Base-by-base conservation (phyloP, 2,329 filamentous ascomycete genomes). In the Aspergillus sp. region DNA sequence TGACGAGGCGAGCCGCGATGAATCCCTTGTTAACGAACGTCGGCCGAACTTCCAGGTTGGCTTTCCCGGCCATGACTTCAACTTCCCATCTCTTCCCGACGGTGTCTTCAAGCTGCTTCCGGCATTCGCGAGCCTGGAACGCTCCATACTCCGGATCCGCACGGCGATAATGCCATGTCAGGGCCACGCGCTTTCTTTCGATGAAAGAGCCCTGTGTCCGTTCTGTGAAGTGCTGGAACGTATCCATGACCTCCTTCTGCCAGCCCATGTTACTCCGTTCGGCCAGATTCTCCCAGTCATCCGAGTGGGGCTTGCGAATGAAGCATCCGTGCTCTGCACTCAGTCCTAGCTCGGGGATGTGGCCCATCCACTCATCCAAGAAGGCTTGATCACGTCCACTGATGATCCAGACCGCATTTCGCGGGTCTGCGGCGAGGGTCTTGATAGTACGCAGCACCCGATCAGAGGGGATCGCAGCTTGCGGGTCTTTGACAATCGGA, bases 21-120 rank as follows among this genome's bases (percentile, higher is more conserved):
- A 96, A 92, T 30, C 95, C 95, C 82, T 99, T 99, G 84, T 98
- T 98, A 80, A 99, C 92, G 71, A 96, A 97, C 0, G 89, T 93
- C 28, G 94, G 94, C n/a, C 95, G 89, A 32, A 98, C 94, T 78
- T 99, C 95, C 25, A 99, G 83, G 74, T 98, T 98, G 63, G 94
- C 94, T 80, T 98, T 99, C 69, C 95, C 95, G 0, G 88, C 86
- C 92, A 98, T 98, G 61, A 99, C 92, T 70, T 98, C 94, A 3
- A 98, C 91, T 51, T 97, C 92, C 85, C 89, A 97, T 65, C 87
- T 87, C 72, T 88, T 89, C 55, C 81, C 88, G 0, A 97, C 89
- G 0, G 87, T 91, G 4, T 84, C 81, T 73, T 96, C 89, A 15
- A 99, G 85, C 66, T 93, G 87, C 74, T 89, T 90, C 65, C 92